Base-by-base conservation (phyloP, 768 basidiomycete species). In the Hygrocybe coccinea region DNA sequence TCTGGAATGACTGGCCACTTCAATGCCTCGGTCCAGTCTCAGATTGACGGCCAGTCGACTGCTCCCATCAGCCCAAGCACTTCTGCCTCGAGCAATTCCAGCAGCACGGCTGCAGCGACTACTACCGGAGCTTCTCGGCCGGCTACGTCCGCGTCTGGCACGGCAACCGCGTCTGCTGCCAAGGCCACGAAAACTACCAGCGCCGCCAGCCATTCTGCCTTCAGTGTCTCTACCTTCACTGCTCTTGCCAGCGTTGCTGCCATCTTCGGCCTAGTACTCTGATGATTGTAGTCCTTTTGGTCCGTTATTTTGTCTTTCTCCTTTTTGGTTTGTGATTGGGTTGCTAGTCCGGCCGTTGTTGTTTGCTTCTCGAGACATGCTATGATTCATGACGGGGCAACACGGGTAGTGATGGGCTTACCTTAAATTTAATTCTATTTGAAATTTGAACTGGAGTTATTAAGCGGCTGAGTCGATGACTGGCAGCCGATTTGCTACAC, bases 1-100 rank as follows among this genome's bases (percentile, higher is more conserved):
- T 61, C 69, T n/a, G 71, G 76, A 55, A 91, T 91, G 91, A 79
- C 76, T 2, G 91, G 91, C 33, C 64, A 64, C 0, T 94, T 91
- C 76, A 84, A 76, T 65, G 61, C 76, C 1, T 59, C 76, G 2
- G 67, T 85, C 15, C 74, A 79, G 52, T 69, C 77, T 5, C 76
- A 87, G 65, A 85, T 92, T 61, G 72, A 74, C 41, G 86, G 84
- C 24, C 77, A 83, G 60, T 74, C 81, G 1, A 79, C 80, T 3
- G 82, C 85, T 1, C 79, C 83, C 39, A 74, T 81, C 8, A 77
- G 76, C n/a, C 65, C 67, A 43, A 60, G 78, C 10, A 49, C 72
- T 19, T 59, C 68, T 5, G 41, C 69, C 29, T 29, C 29, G 29
- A 8, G 4, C 29, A 29, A 29, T 15, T 14, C 71, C 0, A 35